Evolutionary conservation across 148 eudicot species (phyloP).

Genomic region (Camellia japonica): DNA sequence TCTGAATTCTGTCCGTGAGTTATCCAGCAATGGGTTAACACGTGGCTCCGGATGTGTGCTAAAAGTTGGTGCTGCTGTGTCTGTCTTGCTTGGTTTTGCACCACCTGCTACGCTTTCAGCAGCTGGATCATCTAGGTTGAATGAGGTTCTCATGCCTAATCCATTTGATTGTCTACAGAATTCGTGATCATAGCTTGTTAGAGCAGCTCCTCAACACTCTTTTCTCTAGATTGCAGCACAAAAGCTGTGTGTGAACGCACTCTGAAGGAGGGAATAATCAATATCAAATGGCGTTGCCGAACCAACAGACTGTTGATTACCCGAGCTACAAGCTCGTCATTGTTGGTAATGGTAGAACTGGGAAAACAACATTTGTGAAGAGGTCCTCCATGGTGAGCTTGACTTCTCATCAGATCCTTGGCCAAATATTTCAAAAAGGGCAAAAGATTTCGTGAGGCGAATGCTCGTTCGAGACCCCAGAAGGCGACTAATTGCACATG

Average conservation of each 20-base stretch:
- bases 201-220: too few relatives aligned
- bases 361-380: conserved; percentile 27
- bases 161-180: conserved; percentile 49
- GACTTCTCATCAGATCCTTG: conserved; percentile 88
- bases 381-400: conserved; percentile 80
- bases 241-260: too few relatives aligned
- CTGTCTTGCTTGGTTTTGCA: conserved; percentile 87
- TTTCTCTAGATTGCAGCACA: too few relatives aligned
- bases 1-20: too few relatives aligned
- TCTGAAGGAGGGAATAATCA: too few relatives aligned
- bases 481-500: conserved; percentile 74
- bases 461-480: conserved; percentile 84
- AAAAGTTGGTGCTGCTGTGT: conserved; percentile 86
- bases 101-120: conserved; percentile 74
- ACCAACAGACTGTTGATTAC: too few relatives aligned
- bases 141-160: conserved; percentile 78
- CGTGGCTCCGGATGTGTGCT: neutral
- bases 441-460: conserved; percentile 80
- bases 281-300: too few relatives aligned
- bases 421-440: conserved; percentile 82
- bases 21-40: too few relatives aligned
- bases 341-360: too few relatives aligned
- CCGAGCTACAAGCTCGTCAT: too few relatives aligned
- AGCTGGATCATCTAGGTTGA: conserved; percentile 75
- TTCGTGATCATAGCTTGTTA: too few relatives aligned